A percentile compares a stretch with the other conserved stretches of the same genome.
Conservation (phyloP, 495 filamentous ascomycete species). For the Parmelia sp. region DNA sequence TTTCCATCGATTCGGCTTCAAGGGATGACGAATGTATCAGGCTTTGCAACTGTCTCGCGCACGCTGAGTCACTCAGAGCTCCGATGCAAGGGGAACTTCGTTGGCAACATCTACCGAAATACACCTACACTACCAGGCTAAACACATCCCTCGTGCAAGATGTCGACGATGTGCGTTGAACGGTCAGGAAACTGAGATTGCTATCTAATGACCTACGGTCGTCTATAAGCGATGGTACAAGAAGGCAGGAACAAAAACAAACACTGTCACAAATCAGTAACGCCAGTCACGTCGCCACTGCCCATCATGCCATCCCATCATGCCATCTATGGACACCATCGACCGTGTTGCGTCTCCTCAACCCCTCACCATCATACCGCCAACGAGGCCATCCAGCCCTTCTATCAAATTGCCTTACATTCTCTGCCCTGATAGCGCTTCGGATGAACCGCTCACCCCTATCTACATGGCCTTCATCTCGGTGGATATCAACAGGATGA, state of each 20-base stretch:
- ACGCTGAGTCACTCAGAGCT: background rate
- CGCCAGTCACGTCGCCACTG: background rate
- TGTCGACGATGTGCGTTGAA: too few relatives aligned
- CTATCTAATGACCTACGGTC: too few relatives aligned
- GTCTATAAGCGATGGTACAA: background rate
- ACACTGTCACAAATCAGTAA: background rate
- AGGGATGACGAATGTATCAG: background rate
- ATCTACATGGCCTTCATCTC: background rate
- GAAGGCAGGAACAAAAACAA: background rate
- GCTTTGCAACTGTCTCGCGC: background rate
- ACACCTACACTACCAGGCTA: too few relatives aligned
- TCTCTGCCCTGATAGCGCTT: background rate
- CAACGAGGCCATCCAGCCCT: background rate
- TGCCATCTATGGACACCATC: slow-evolving; percentile 9
- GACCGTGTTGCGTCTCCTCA: slow-evolving; percentile 16
- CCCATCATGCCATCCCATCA: background rate
- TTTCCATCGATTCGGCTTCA: background rate
- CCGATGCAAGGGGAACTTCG: background rate
- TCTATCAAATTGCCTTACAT: background rate
- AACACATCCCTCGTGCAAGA: too few relatives aligned
- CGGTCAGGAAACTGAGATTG: background rate
- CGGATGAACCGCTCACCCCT: slow-evolving; percentile 5
- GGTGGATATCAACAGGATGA: slow-evolving; percentile 6
- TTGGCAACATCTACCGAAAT: too few relatives aligned
- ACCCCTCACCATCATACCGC: slow-evolving; percentile 4